These are phyloP conservation scores for Fistulifera solaris DNA, from an alignment of 108 stramenopile species.

Conservation along the genomic window DNA sequence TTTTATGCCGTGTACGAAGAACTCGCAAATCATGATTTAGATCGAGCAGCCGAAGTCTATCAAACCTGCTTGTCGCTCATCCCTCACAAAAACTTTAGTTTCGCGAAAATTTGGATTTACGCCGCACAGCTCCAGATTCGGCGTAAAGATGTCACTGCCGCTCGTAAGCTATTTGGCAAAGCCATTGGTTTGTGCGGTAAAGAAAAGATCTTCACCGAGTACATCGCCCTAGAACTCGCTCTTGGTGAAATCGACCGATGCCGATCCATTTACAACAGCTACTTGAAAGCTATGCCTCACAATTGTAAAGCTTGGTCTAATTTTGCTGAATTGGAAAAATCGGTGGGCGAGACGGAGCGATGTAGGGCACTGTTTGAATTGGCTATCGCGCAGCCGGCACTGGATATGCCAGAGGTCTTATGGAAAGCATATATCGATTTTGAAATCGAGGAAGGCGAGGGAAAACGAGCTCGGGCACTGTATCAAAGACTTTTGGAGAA, in stretches of 20 bases:
- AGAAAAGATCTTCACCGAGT: conserved; percentile 88
- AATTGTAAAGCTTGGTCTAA: conserved; percentile 87
- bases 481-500: conserved; percentile 91
- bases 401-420: conserved; percentile 97
- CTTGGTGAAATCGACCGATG: conserved; percentile 98
- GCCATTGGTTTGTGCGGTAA: conserved; percentile 93
- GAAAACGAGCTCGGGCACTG: conserved; percentile 62
- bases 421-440: conserved; percentile 99
- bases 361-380: conserved; percentile 94
- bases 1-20: conserved; percentile 96
- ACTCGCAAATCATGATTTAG: conserved; percentile 64
- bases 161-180: conserved; percentile 88
- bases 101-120: conserved; percentile 94
- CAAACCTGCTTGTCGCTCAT: conserved; percentile 79
- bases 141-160: conserved; percentile 76
- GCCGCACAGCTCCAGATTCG: conserved; percentile 94
- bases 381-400: conserved; percentile 79
- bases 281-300: conserved; percentile 86
- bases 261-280: conserved; percentile 88
- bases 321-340: conserved; percentile 89
- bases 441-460: conserved; percentile 86
- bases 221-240: conserved; percentile 91
- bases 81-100: conserved; percentile 91
- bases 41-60: conserved; percentile 83
- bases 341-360: conserved; percentile 89